Percentiles rank a stretch among this genome's conserved stretches.
phyloP scores from a whole-genome alignment of 257 asterid genomes.

The Gardenia jasminoides region DNA sequence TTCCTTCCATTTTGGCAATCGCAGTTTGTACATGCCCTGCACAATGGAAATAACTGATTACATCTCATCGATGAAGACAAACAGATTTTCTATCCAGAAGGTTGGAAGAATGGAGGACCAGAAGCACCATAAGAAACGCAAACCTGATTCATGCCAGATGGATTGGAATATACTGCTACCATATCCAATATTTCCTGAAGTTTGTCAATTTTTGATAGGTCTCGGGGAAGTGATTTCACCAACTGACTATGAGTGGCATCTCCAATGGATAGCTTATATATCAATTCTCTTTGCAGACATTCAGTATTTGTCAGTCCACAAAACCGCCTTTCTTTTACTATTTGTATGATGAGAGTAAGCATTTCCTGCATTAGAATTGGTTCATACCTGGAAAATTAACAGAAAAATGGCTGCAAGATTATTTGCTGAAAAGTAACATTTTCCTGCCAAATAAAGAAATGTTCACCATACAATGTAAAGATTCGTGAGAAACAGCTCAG shows the following conservation, averaged over 20 bases:
- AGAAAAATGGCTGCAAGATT: neutral
- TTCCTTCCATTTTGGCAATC: slow-evolving; percentile 71
- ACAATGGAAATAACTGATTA: slow-evolving; percentile 16
- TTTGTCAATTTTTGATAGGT: slow-evolving; percentile 69
- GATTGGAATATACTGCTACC: slow-evolving; percentile 85
- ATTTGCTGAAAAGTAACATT: neutral
- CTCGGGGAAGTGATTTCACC: slow-evolving; percentile 87
- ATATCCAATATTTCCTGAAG: slow-evolving; percentile 77
- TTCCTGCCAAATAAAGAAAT: neutral
- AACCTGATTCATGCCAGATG: slow-evolving; percentile 98
- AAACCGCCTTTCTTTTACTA: slow-evolving; percentile 86
- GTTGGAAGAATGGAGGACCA: neutral
- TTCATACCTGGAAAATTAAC: slow-evolving; percentile 64
- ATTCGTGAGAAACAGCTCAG: neutral
- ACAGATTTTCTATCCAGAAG: neutral
- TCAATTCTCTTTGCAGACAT: slow-evolving; percentile 76
- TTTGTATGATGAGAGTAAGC: slow-evolving; percentile 84
- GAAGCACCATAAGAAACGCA: slow-evolving; percentile 16
- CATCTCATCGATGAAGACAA: neutral
- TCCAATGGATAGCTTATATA: slow-evolving; percentile 78
- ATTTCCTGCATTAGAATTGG: slow-evolving; percentile 74
- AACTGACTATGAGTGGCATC: slow-evolving; percentile 94
- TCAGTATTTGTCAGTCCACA: slow-evolving; percentile 82
- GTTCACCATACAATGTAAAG: neutral
- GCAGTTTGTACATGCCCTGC: slow-evolving; percentile 91